phyloP scores from a whole-genome alignment of 1,139 yeast species.

The Geotrichum klebahnii region DNA sequence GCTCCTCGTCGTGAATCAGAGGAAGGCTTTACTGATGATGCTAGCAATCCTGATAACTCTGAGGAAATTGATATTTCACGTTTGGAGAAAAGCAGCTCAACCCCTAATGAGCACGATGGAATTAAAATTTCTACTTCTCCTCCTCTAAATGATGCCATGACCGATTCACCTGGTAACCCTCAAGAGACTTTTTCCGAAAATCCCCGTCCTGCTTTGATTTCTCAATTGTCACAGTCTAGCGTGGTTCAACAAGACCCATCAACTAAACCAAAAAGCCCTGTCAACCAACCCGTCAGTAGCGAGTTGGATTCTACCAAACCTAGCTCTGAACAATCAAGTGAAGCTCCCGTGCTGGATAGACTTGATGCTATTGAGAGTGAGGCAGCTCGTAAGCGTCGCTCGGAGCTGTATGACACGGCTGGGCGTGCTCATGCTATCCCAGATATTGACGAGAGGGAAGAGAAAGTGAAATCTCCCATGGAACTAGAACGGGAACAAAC shows the following conservation, averaged over 20 bases:
- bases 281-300: too few species aligned
- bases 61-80: slow-evolving; percentile 7
- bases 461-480: slow-evolving; percentile 7
- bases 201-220: too few species aligned
- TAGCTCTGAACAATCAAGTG: neutral
- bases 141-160: too few species aligned
- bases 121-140: too few species aligned
- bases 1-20: slow-evolving; percentile 19
- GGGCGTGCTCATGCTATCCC: slow-evolving; percentile 14
- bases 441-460: slow-evolving; percentile 12
- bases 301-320: too few species aligned
- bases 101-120: too few species aligned
- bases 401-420: slow-evolving; percentile 16
- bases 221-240: too few species aligned
- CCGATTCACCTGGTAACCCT: too few species aligned
- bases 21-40: slow-evolving; percentile 12
- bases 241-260: too few species aligned
- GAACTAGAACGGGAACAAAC: slow-evolving; percentile 21
- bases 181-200: too few species aligned
- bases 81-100: neutral
- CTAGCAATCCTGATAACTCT: slow-evolving; percentile 1
- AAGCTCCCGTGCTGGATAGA: neutral
- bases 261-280: too few species aligned
- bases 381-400: slow-evolving; percentile 19
- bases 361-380: slow-evolving; percentile 13